phyloP scores from a whole-genome alignment of 2,329 filamentous ascomycete species.

The Colletotrichum tanaceti region DNA sequence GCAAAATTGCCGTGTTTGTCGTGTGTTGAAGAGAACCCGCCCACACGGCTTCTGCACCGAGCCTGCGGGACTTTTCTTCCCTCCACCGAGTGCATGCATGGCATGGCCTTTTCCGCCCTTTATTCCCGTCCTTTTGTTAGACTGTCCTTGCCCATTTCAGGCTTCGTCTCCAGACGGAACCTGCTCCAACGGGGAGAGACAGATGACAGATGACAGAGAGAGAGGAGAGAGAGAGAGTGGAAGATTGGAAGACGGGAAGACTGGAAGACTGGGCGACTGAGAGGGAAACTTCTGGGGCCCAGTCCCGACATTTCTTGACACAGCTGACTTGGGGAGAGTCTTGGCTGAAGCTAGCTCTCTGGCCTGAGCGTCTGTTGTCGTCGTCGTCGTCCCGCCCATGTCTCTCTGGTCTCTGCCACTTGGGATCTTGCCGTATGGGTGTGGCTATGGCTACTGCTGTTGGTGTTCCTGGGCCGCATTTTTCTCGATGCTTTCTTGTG shows the following conservation, averaged over 20 bases:
- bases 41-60: conserved; percentile 39
- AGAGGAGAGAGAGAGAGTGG: too few species aligned
- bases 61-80: conserved; percentile 29
- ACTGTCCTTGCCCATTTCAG: conserved; percentile 21
- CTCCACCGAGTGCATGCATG: conserved; percentile 20
- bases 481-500: too few species aligned
- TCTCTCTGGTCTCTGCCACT: not conserved
- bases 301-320: conserved; percentile 32
- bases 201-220: not conserved
- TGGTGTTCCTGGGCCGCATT: too few species aligned
- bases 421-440: not conserved
- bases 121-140: not conserved
- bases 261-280: too few species aligned
- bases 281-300: conserved; percentile 25
- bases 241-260: not conserved
- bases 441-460: not conserved
- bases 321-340: conserved; percentile 2
- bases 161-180: conserved; percentile 21
- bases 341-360: conserved; percentile 35
- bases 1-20: conserved; percentile 40
- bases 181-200: not conserved
- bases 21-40: conserved; percentile 20
- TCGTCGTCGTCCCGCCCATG: conserved; percentile 6
- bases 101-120: conserved; percentile 23
- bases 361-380: not conserved